These are phyloP conservation scores for Dictyostelium intermedium DNA, from an alignment of 78 protist genomes.

Conservation along the genomic window DNA sequence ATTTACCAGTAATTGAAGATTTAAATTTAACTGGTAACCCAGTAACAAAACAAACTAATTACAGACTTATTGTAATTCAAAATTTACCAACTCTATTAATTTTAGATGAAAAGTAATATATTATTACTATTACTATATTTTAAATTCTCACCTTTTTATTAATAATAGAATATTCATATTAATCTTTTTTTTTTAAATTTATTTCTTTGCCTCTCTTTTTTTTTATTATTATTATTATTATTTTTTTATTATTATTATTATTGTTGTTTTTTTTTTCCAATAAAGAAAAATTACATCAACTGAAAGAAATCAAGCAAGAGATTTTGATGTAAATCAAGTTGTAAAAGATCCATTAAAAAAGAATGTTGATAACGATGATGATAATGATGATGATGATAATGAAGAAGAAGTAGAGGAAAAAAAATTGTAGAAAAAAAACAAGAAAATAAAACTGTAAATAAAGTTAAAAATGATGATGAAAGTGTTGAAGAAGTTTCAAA, in stretches of 20 bases:
- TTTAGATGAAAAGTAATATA: constrained; percentile 24
- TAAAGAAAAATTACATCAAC: not conserved
- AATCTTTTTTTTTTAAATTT: not conserved
- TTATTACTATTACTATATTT: not conserved
- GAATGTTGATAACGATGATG: not conserved
- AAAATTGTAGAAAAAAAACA: not conserved
- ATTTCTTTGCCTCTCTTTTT: no score
- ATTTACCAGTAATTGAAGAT: constrained; percentile 31
- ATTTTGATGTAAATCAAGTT: not conserved
- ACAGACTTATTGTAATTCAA: constrained; percentile 21
- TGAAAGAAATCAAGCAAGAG: constrained; percentile 45
- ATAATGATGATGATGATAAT: not conserved
- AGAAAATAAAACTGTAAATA: not conserved
- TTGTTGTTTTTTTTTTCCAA: no score
- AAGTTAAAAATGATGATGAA: not conserved
- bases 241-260: not conserved
- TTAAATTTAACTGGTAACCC: constrained; percentile 53
- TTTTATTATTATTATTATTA: no score
- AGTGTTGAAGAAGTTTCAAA: not conserved
- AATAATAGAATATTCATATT: not conserved
- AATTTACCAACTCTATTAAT: constrained; percentile 48
- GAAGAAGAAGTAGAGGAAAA: not conserved
- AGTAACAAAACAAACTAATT: constrained; percentile 22
- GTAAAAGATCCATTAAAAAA: constrained; percentile 55
- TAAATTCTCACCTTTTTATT: no score